Conservation (phyloP, 1,139 yeast species). For the Insectozyma bohioensis region DNA sequence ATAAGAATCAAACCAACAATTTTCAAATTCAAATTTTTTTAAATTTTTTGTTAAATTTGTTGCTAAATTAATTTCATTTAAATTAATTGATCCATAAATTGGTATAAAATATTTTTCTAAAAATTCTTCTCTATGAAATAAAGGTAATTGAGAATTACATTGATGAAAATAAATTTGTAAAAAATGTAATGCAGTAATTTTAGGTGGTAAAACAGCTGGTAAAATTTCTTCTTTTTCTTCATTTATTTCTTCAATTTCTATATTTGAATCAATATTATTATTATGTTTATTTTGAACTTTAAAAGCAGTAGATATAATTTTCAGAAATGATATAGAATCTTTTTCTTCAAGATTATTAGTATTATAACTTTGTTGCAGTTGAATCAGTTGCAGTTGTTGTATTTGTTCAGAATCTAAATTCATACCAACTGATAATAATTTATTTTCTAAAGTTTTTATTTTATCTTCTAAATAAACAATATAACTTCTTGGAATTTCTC, state of each 20-base stretch:
- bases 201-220: conserved; percentile 66
- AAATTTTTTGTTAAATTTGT: conserved; percentile 59
- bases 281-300: conserved; percentile 46
- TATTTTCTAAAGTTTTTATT: conserved; percentile 53
- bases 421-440: conserved; percentile 42
- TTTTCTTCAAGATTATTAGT: conserved; percentile 2
- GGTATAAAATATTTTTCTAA: conserved; percentile 68
- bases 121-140: conserved; percentile 78
- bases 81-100: conserved; percentile 57
- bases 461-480: conserved; percentile 71
- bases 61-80: conserved; percentile 53
- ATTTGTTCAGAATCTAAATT: no score
- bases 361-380: conserved; percentile 16
- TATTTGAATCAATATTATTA: conserved; percentile 12
- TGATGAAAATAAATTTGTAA: conserved; percentile 73
- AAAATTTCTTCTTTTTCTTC: conserved; percentile 18
- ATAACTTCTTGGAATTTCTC: conserved; percentile 82
- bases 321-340: conserved; percentile 59
- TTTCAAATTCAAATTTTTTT: conserved; percentile 10
- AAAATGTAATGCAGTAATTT: conserved; percentile 65
- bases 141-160: conserved; percentile 78
- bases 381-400: no score
- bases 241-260: not conserved
- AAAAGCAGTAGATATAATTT: conserved; percentile 73
- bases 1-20: conserved; percentile 11